Evolutionary conservation across 2,329 filamentous ascomycete species (phyloP), one percentile per base, ranked within the genome.

Genomic region (Diplocarpon mali): DNA sequence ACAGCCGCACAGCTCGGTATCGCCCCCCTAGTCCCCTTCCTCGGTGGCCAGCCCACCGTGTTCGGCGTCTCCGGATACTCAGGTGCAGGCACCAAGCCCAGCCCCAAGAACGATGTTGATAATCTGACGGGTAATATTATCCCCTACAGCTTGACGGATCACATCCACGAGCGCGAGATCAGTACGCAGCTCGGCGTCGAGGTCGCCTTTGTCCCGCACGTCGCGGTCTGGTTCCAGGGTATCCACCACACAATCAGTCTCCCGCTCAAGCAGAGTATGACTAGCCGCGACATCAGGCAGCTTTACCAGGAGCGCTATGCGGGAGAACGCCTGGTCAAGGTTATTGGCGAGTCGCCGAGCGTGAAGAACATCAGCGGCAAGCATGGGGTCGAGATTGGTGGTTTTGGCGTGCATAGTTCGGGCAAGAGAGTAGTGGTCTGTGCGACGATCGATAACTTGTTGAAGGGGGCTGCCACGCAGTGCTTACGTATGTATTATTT

Each of bases 261-360:
- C 40, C 90, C 90, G 11, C 72, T 98, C 8, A 83, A 83, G 60
- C 75, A 90, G 65, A 75, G 78, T 49, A 93, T 96, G 85, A 85
- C 80, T 2, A 89, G 85, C 35, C 83, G 92, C 42, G 89, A 96
- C 62, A 87, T 98, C 56, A 80, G 92, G 50, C 86, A 95, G 60
- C 71, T 96, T 47, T 98, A 94, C 72, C 90, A 96, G 67, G 90
- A 96, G 58, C 78, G 90, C 17, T 98, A 95, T 60, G 90, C 90
- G 5, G 89, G 89, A 40, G 92, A 96, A 74, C 90, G 88, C 68
- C 79, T 98, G 13, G 82, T 98, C 62, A 95, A 92, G 73, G 78
- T 96, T 15, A 76, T 85, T 4, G 90, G 90, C 43, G 90, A 96
- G 64, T 76, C 85, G 0, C 92, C 90, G 2, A 69, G 80, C 10